phyloP scores from a whole-genome alignment of 2,329 filamentous ascomycete genomes.

The Phaeosphaeriaceae sp. region DNA sequence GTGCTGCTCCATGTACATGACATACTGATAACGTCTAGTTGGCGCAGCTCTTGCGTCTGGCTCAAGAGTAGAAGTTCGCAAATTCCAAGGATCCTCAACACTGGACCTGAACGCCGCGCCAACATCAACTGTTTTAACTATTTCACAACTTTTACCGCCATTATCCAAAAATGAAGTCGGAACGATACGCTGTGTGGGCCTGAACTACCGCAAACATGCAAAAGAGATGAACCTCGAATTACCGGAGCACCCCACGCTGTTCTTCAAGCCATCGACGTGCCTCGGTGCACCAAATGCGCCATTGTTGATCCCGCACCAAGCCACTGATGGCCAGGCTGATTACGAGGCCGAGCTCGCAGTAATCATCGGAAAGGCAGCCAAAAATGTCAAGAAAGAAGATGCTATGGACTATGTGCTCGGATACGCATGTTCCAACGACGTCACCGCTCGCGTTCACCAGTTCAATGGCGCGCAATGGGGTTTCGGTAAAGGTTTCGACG shows the following conservation, averaged over 20 bases:
- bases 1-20: not conserved
- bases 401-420: not conserved
- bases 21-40: not conserved
- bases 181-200: not conserved
- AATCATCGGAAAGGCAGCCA: not conserved
- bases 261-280: not conserved
- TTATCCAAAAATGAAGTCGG: not conserved
- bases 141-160: not conserved
- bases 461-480: not conserved
- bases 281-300: not conserved
- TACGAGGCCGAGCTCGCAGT: not conserved
- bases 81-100: not conserved
- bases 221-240: not conserved
- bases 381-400: not conserved
- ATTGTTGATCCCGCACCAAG: not conserved
- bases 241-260: not conserved
- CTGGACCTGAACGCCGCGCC: not conserved
- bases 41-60: not conserved
- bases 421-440: not conserved
- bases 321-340: not conserved
- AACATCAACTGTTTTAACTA: not conserved
- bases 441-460: not conserved
- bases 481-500: not conserved
- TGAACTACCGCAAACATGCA: not conserved
- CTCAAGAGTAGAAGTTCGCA: not conserved